These are phyloP conservation scores for Tilletia horrida DNA, from an alignment of 1,284 basidiomycete species.

Conservation along the genomic window DNA sequence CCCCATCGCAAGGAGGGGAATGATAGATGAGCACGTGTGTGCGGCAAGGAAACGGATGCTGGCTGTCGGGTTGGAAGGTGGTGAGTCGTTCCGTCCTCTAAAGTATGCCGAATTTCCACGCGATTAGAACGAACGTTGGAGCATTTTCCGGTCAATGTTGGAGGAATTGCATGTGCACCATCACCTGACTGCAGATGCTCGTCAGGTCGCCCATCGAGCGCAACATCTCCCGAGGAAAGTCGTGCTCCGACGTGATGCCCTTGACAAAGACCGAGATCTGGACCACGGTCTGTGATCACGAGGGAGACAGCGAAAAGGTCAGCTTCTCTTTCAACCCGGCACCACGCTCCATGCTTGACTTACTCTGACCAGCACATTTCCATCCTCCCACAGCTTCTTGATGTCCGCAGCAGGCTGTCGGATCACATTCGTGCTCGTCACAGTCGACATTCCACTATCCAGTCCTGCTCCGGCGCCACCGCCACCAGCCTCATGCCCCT, in stretches of 20 bases:
- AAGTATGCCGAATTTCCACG: too few relatives aligned
- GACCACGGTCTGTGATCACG: slow-evolving; percentile 28
- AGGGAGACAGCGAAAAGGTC: background rate
- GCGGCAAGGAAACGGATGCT: background rate
- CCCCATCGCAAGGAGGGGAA: too few relatives aligned
- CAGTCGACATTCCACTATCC: background rate
- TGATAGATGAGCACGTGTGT: background rate
- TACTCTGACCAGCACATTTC: slow-evolving; percentile 40
- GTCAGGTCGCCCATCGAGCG: slow-evolving; percentile 42
- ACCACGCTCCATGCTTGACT: slow-evolving; percentile 15
- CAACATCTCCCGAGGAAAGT: slow-evolving; percentile 39
- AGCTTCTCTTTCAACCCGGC: too few relatives aligned
- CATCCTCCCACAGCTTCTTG: slow-evolving; percentile 36
- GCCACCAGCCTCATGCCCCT: background rate
- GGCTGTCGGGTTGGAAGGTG: too few relatives aligned
- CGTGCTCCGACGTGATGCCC: slow-evolving; percentile 32
- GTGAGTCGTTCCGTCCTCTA: too few relatives aligned
- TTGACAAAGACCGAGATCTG: slow-evolving; percentile 45
- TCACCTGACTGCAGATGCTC: slow-evolving; percentile 39
- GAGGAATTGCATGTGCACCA: slow-evolving; percentile 41
- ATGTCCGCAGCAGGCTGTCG: slow-evolving; percentile 13
- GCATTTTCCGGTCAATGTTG: background rate
- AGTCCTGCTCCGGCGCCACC: background rate
- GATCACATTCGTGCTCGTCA: slow-evolving; percentile 16
- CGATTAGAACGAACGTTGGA: too few relatives aligned